Evolutionary conservation across 768 basidiomycete species (phyloP), one percentile per base, ranked within the genome.

Genomic region (Leccinum incarnatum): DNA sequence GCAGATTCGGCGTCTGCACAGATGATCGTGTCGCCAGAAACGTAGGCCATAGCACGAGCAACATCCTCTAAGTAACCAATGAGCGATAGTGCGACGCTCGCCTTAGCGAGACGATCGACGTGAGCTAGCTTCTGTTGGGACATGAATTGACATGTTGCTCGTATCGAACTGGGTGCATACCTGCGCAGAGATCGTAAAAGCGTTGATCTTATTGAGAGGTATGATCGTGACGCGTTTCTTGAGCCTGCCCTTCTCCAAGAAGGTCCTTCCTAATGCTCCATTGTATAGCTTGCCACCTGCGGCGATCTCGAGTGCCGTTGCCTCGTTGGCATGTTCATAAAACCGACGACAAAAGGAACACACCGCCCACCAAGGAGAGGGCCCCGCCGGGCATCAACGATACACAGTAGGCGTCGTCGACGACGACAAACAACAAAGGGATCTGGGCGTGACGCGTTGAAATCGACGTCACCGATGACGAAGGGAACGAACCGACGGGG

Each of bases 171-270:
- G 27, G 12, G 15, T 19, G 57, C 72, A 65, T 73, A 76, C 80
- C 80, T 90, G 76, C 4, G 78, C 72, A 4, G 78, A 67, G 54
- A 85, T 76, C 42, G 72, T 81, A 64, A 79, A 83, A 1, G 86
- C 80, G 53, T 83, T 84, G 68, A 99, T 95, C 77, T 94, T 96
- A 73, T 88, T 96, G 51, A 98, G 77, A 0, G 96, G 96, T 63
- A 98, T 94, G 72, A 97, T 86, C 0, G 94, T 97, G 21, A 96
- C 91, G 19, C 95, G 85, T 73, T 89, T 93, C 77, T 84, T 88
- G 64, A 98, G 83, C 51, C 78, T 77, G 9, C 88, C 87, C 49
- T 89, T 85, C 69, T 89, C 83, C 50, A 98, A 98, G 76, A 25
- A 98, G 80, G 29, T 90, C 86, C 65, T 89, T 91, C 29, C 94